A percentile compares a stretch with the other conserved stretches of the same genome.
phyloP scores from a whole-genome alignment of 805 yeast species.

The Yarrowia deformans region DNA sequence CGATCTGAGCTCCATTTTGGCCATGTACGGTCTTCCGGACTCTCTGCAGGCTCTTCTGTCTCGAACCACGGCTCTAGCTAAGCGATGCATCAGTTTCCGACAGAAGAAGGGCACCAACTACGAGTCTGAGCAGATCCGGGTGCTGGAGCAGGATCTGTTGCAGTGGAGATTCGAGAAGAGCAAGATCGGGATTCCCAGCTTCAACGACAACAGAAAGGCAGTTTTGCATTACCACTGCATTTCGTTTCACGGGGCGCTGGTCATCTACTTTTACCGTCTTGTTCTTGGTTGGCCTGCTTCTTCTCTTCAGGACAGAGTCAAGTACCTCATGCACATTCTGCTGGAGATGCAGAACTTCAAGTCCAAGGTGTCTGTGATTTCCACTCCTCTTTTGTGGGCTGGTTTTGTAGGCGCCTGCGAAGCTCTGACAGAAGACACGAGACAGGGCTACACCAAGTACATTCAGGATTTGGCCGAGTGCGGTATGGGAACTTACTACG shows the following conservation, averaged over 20 bases:
- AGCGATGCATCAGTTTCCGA: constrained; percentile 23
- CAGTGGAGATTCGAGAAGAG: constrained; percentile 69
- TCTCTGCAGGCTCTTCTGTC: constrained; percentile 75
- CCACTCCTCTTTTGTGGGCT: constrained; percentile 85
- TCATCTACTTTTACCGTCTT: constrained; percentile 73
- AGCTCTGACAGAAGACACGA: constrained; percentile 59
- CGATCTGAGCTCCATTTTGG: constrained; percentile 67
- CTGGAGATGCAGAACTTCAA: constrained; percentile 67
- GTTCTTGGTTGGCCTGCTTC: constrained; percentile 63
- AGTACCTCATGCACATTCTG: constrained; percentile 66
- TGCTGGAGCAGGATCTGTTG: constrained; percentile 60
- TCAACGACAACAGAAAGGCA: constrained; percentile 55
- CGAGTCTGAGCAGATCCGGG: constrained; percentile 47
- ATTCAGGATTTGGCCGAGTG: constrained; percentile 55
- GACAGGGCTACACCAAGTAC: constrained; percentile 75
- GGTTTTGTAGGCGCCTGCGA: constrained; percentile 90
- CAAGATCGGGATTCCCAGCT: constrained; percentile 42
- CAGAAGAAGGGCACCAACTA: constrained; percentile 44
- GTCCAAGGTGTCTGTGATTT: constrained; percentile 58
- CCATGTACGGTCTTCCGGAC: constrained; percentile 84
- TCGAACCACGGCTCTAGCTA: constrained; percentile 58
- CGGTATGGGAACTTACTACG: constrained; percentile 84
- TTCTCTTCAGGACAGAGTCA: constrained; percentile 68
- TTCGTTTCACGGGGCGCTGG: constrained; percentile 76
- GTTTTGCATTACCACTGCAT: constrained; percentile 80